phyloP scores from a whole-genome alignment of 2,329 filamentous ascomycete genomes.

The Cercospora janseana region DNA sequence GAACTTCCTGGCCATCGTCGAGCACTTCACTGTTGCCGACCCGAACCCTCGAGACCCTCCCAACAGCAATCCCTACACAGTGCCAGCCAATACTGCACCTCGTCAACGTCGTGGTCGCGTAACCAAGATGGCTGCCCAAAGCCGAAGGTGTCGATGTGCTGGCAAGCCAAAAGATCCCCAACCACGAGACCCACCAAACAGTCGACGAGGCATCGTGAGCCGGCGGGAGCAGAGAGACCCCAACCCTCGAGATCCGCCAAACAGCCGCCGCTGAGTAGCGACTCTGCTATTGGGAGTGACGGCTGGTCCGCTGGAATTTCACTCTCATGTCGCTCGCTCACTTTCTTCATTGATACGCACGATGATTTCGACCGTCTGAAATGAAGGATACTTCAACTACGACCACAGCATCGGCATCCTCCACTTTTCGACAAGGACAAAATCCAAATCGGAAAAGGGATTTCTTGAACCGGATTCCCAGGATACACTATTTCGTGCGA shows the following conservation, averaged over 20 bases:
- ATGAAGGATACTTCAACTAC: too few relatives aligned
- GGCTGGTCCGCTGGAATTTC: constrained; percentile 14
- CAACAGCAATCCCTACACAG: not conserved
- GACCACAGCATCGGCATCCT: too few relatives aligned
- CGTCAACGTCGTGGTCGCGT: not conserved
- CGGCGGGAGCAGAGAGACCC: not conserved
- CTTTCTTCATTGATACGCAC: not conserved
- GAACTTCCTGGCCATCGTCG: not conserved
- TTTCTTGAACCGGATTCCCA: too few relatives aligned
- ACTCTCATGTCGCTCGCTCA: not conserved
- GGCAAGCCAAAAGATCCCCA: not conserved
- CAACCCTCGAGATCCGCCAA: constrained; percentile 5
- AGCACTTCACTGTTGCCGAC: not conserved
- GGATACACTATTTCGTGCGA: too few relatives aligned
- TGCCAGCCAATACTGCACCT: not conserved
- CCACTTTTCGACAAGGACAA: too few relatives aligned
- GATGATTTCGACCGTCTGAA: too few relatives aligned
- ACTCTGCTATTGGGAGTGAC: not conserved
- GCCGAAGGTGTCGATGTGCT: not conserved
- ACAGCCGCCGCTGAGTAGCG: constrained; percentile 8
- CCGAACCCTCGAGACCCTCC: constrained; percentile 10
- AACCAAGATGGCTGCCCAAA: not conserved
- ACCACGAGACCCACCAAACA: constrained; percentile 7
- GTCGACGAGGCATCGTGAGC: not conserved
- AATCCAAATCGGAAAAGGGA: too few relatives aligned